Evolutionary conservation across 208 protist genomes (phyloP).

Genomic region (Leishmania guyanensis): DNA sequence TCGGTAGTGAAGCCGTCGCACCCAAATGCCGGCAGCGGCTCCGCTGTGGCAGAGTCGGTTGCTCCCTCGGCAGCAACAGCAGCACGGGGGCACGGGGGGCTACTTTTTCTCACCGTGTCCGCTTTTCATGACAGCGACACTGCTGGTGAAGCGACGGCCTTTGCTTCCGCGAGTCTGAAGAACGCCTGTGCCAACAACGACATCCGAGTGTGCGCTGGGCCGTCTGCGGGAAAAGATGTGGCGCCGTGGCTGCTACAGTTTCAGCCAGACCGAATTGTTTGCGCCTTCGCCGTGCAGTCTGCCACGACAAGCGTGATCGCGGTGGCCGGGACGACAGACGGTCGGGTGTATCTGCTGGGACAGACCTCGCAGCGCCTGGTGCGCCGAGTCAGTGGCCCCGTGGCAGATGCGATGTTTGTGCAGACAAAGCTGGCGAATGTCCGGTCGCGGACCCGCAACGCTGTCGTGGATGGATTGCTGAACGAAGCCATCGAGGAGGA

Average conservation of each 20-base stretch:
- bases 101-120: constrained; percentile 16
- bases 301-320: constrained; percentile 33
- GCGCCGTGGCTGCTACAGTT: constrained; percentile 47
- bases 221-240: constrained; percentile 21
- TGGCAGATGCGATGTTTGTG: constrained; percentile 73
- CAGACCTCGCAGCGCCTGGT: constrained; percentile 27
- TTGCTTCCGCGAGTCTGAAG: neutral
- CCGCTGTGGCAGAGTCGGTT: constrained; percentile 1
- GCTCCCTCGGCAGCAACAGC: constrained; percentile 3
- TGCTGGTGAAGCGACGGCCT: neutral
- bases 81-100: constrained; percentile 18
- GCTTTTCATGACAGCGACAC: neutral
- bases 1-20: constrained; percentile 1
- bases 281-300: constrained; percentile 57
- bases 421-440: constrained; percentile 21
- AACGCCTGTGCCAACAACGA: neutral
- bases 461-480: constrained; percentile 38
- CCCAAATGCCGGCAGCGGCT: neutral
- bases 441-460: constrained; percentile 23
- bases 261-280: constrained; percentile 40
- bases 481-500: constrained; percentile 23
- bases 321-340: constrained; percentile 66
- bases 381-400: constrained; percentile 62
- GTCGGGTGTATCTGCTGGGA: constrained; percentile 53
- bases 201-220: constrained; percentile 6